phyloP scores from a whole-genome alignment of 495 filamentous ascomycete genomes.

The Parmelia sp. region DNA sequence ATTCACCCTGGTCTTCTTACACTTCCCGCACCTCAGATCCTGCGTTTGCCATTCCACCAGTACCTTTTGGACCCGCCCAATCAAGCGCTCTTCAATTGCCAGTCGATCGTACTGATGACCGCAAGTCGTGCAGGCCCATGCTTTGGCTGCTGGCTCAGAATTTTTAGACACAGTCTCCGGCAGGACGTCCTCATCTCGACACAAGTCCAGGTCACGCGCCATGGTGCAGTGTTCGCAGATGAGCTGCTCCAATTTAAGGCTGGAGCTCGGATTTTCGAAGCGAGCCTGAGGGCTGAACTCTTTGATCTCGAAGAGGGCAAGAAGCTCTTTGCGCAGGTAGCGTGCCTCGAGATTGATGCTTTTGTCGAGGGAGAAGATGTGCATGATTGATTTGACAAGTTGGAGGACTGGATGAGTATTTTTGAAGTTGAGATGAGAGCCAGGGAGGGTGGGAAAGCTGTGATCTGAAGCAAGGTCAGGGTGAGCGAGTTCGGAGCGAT shows the following conservation, averaged over 20 bases:
- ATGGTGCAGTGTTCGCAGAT: conserved; percentile 84
- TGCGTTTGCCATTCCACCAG: conserved; percentile 79
- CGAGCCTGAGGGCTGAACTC: conserved; percentile 84
- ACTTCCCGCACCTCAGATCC: conserved; percentile 75
- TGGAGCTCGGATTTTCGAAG: conserved; percentile 79
- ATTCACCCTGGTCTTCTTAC: conserved; percentile 56
- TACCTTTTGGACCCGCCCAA: conserved; percentile 66
- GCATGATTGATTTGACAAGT: conserved; percentile 84
- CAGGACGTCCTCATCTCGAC: conserved; percentile 81
- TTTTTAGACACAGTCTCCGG: conserved; percentile 40
- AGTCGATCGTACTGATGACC: conserved; percentile 66
- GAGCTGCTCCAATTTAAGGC: conserved; percentile 64
- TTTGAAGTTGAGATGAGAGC: conserved; percentile 58
- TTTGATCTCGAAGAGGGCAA: conserved; percentile 83
- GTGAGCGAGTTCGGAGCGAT: conserved; percentile 84
- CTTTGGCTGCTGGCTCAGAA: conserved; percentile 36
- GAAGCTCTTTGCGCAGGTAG: conserved; percentile 78
- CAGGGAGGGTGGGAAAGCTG: conserved; percentile 74
- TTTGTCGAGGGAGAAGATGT: conserved; percentile 82
- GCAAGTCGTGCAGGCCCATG: conserved; percentile 78
- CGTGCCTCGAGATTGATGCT: conserved; percentile 80
- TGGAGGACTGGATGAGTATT: conserved; percentile 76
- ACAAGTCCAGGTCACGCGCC: conserved; percentile 84
- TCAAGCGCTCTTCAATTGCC: conserved; percentile 74
- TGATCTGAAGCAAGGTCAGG: conserved; percentile 83